Evolutionary conservation across 176 grass and related monocot genomes (phyloP).

Genomic region (Bolboschoenus planiculmis): DNA sequence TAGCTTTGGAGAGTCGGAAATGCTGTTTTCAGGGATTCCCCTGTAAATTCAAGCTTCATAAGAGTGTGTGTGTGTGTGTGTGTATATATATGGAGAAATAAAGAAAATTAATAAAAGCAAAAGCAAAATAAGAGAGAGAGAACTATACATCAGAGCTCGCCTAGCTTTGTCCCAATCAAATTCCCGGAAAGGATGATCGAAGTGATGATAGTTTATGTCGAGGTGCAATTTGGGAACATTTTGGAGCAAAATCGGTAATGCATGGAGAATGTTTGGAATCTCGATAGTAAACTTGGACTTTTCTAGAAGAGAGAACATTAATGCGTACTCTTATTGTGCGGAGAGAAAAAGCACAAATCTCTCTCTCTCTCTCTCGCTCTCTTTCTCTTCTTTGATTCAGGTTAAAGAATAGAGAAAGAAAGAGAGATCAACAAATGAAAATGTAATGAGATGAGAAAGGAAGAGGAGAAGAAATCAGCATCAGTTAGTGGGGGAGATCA

Average conservation of each 20-base stretch:
- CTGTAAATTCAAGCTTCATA: constrained; percentile 29
- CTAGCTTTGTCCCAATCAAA: constrained; percentile 6
- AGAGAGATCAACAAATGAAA: constrained; percentile 8
- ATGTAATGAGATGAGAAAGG: neutral
- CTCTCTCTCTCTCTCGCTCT: neutral
- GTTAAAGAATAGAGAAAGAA: neutral
- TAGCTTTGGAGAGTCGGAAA: constrained; percentile 16
- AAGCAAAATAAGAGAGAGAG: neutral
- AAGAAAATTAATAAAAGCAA: neutral
- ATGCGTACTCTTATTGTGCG: neutral
- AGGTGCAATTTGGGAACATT: constrained; percentile 10
- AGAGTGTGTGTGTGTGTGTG: too few species aligned
- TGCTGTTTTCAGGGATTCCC: constrained; percentile 17
- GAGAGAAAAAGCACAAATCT: neutral
- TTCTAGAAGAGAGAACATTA: constrained; percentile 17
- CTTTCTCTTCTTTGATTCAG: neutral
- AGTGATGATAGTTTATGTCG: neutral
- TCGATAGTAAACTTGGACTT: neutral
- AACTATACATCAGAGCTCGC: constrained; percentile 9
- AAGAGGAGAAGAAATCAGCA: neutral
- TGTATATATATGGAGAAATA: neutral
- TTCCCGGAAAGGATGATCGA: neutral
- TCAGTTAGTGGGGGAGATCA: constrained; percentile 21
- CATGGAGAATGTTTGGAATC: constrained; percentile 19
- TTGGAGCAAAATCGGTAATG: constrained; percentile 5